phyloP scores from a whole-genome alignment of 2,329 filamentous ascomycete genomes.

The Phialocephala subalpina region DNA sequence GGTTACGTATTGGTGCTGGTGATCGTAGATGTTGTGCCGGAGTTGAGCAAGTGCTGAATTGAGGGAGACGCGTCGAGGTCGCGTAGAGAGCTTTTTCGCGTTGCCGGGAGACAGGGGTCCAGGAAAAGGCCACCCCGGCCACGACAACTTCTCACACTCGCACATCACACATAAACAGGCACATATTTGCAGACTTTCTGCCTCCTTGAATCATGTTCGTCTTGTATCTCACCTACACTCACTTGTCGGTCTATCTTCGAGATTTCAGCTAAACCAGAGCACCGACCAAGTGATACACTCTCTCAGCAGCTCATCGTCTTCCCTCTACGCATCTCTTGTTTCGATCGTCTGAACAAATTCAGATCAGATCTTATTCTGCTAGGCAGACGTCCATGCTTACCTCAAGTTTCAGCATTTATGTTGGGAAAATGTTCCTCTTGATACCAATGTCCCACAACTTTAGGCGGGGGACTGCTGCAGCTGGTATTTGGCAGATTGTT shows the following conservation, averaged over 20 bases:
- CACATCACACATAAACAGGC: not conserved
- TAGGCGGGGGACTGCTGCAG: no score
- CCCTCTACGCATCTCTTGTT: not conserved
- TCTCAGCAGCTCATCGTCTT: not conserved
- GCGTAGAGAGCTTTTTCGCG: not conserved
- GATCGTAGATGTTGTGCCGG: not conserved
- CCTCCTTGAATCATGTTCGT: no score
- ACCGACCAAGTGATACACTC: not conserved
- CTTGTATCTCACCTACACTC: no score
- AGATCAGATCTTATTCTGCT: not conserved
- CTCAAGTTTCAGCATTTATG: no score
- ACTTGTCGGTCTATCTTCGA: no score
- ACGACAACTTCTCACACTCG: not conserved
- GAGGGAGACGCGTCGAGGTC: constrained; percentile 4
- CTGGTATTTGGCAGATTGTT: no score
- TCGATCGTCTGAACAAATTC: not conserved
- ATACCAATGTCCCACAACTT: no score
- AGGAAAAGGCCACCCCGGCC: no score
- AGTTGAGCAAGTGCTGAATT: not conserved
- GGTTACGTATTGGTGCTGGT: not conserved
- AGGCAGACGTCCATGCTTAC: no score
- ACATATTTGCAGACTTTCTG: not conserved
- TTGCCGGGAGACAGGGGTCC: not conserved
- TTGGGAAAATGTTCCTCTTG: no score
- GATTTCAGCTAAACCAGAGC: no score